A percentile compares a stretch with the other conserved stretches of the same genome.
Evolutionary conservation across 108 stramenopile genomes (phyloP).

Genomic region (Pseudonitzschia delicatissima): DNA sequence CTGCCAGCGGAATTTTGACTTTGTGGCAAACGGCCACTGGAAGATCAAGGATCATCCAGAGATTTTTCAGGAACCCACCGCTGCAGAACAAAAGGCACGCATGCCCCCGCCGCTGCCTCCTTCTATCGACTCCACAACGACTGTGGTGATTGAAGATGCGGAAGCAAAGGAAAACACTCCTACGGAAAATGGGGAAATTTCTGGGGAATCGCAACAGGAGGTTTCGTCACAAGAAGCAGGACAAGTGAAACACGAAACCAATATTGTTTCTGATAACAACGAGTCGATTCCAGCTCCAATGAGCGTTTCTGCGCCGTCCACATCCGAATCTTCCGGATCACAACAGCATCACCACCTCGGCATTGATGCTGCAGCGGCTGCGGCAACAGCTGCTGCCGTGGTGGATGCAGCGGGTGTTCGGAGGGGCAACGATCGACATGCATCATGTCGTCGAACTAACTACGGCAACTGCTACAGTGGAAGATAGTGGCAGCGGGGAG

Average conservation of each 20-base stretch:
- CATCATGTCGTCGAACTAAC: background rate
- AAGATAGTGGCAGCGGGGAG: too few species aligned
- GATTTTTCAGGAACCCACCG: conserved; percentile 61
- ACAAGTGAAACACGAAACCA: too few species aligned
- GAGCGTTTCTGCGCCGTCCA: background rate
- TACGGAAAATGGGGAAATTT: background rate
- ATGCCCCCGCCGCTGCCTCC: conserved; percentile 43
- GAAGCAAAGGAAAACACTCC: background rate
- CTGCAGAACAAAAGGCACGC: conserved; percentile 51
- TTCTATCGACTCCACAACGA: background rate
- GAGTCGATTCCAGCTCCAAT: background rate
- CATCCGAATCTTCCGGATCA: background rate
- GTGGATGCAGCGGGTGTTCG: conserved; percentile 4
- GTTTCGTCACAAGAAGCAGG: background rate
- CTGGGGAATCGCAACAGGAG: background rate
- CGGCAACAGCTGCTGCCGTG: conserved; percentile 3
- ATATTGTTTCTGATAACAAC: background rate
- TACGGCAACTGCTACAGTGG: background rate
- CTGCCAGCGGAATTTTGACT: conserved; percentile 76
- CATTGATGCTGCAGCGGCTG: background rate
- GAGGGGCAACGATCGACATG: background rate
- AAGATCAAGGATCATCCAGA: conserved; percentile 74
- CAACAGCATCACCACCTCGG: background rate
- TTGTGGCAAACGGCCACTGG: conserved; percentile 40
- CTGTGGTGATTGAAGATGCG: background rate